phyloP scores from a whole-genome alignment of 306 rosid genomes.

The Cajanus cajan region DNA sequence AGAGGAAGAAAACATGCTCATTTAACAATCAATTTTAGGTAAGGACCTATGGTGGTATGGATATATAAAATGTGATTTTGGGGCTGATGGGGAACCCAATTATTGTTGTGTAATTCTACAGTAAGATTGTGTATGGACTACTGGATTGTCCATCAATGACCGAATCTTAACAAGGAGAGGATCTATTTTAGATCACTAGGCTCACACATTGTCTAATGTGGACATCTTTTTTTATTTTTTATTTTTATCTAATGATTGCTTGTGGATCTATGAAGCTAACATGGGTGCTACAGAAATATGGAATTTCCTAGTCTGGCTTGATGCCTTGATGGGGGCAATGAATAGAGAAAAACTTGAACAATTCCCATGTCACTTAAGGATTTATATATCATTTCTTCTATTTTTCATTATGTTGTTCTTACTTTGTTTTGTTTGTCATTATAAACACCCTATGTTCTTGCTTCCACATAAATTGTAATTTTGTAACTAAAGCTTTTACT shows the following conservation, averaged over 20 bases:
- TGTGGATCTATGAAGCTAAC: background rate
- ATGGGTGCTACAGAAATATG: background rate
- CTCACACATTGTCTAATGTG: background rate
- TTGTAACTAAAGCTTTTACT: conserved; percentile 8
- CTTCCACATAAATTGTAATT: background rate
- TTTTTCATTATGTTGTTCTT: conserved; percentile 9
- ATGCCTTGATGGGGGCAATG: background rate
- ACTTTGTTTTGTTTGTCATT: background rate
- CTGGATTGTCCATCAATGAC: background rate
- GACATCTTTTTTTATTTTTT: too few species aligned
- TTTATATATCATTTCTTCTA: background rate
- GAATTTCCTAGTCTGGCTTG: conserved; percentile 10
- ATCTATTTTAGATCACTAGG: background rate
- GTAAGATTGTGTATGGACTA: background rate
- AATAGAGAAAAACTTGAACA: background rate
- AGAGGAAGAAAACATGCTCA: background rate
- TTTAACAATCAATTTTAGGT: background rate
- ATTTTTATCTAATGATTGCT: background rate
- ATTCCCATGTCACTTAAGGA: background rate
- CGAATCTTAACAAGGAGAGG: background rate
- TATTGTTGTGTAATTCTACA: background rate
- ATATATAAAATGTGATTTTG: background rate
- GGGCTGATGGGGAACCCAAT: background rate
- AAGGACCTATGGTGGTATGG: background rate
- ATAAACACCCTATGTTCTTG: background rate